Conservation (phyloP, 2,329 filamentous ascomycete species). For the Diaporthe humulicola region DNA sequence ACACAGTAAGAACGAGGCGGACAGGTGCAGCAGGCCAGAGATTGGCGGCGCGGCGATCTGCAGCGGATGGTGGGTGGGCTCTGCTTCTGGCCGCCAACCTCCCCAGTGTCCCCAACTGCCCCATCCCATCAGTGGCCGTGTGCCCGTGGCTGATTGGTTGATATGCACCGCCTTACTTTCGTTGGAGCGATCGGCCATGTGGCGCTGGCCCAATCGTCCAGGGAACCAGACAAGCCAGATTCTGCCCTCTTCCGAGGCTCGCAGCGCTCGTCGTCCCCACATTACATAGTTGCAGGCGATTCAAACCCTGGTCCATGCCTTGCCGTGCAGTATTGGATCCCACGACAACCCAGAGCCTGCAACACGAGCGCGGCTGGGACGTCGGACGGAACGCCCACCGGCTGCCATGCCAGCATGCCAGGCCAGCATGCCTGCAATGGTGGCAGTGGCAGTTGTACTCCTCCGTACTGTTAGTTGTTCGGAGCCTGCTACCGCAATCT, state of each 20-base stretch:
- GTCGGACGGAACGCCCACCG: constrained; percentile 11
- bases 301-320: constrained; percentile 31
- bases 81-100: background rate
- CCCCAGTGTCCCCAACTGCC: background rate
- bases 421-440: background rate
- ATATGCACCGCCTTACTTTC: constrained; percentile 38
- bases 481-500: constrained; percentile 6
- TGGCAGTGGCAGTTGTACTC: background rate
- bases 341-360: background rate
- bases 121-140: constrained; percentile 14
- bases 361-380: background rate
- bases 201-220: constrained; percentile 35
- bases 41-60: constrained; percentile 37
- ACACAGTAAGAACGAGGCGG: constrained; percentile 38
- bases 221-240: constrained; percentile 16
- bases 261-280: constrained; percentile 23
- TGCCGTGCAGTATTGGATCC: constrained; percentile 14
- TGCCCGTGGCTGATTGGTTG: constrained; percentile 35
- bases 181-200: constrained; percentile 30
- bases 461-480: constrained; percentile 12
- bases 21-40: constrained; percentile 32
- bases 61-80: constrained; percentile 1
- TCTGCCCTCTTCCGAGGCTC: constrained; percentile 18
- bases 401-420: background rate
- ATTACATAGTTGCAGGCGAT: constrained; percentile 20